Conservation (phyloP, 495 filamentous ascomycete genomes). For the Corynascus novoguineensis region DNA sequence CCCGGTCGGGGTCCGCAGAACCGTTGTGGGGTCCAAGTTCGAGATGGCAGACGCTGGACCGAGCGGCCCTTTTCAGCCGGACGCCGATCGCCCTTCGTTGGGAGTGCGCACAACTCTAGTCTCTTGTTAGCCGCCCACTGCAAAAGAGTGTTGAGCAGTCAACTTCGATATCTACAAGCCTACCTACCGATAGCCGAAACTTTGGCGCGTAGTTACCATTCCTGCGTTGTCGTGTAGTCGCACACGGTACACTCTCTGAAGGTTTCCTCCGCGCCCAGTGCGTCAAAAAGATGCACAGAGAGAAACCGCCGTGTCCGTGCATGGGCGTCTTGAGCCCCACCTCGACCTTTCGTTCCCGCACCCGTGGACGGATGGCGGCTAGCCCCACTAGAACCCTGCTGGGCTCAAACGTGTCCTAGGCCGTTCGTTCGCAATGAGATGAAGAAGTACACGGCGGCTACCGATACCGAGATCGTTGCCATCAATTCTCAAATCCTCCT, state of each 20-base stretch:
- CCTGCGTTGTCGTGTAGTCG: too few species aligned
- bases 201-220: neutral
- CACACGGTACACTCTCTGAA: too few species aligned
- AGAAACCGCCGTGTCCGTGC: neutral
- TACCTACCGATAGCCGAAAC: neutral
- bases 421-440: too few species aligned
- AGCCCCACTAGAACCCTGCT: conserved; percentile 4
- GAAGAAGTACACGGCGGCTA: too few species aligned
- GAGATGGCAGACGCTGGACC: neutral
- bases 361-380: conserved; percentile 1
- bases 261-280: neutral
- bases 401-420: neutral
- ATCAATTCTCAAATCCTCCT: too few species aligned
- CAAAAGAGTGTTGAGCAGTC: too few species aligned
- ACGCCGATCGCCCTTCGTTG: conserved; percentile 4
- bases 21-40: conserved; percentile 6
- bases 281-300: neutral
- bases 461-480: too few species aligned
- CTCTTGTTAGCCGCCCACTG: too few species aligned
- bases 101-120: too few species aligned
- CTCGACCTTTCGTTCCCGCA: conserved; percentile 7
- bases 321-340: conserved; percentile 7
- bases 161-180: neutral
- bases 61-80: conserved; percentile 2
- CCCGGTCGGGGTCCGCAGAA: neutral